Conservation (phyloP, 495 filamentous ascomycete species). For the Penicillium bialowiezense region DNA sequence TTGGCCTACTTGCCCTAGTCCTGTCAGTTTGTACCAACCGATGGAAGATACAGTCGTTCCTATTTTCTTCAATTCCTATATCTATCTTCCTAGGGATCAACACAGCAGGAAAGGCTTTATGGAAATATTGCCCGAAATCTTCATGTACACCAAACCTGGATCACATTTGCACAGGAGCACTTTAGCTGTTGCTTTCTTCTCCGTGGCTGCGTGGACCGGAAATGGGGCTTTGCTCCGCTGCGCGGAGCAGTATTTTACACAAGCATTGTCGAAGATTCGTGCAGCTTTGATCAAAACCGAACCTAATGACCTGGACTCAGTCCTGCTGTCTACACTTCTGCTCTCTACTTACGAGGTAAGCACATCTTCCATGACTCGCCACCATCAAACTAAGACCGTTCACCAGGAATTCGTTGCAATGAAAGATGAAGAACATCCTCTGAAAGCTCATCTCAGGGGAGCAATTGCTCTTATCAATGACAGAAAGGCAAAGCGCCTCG, state of each 20-base stretch:
- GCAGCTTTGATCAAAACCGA: conserved; percentile 49
- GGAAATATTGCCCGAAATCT: conserved; percentile 55
- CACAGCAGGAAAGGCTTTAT: conserved; percentile 30
- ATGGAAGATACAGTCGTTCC: conserved; percentile 33
- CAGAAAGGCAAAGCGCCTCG: conserved; percentile 10
- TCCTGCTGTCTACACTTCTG: conserved; percentile 60
- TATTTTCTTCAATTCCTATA: conserved; percentile 35
- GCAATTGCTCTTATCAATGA: conserved; percentile 36
- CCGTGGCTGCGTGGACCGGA: conserved; percentile 41
- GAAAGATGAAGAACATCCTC: conserved; percentile 20
- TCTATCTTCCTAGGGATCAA: conserved; percentile 30
- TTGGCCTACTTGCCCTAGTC: conserved; percentile 4
- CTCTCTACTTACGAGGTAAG: conserved; percentile 64
- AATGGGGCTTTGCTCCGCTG: conserved; percentile 37
- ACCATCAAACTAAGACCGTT: not conserved
- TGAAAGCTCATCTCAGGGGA: conserved; percentile 31
- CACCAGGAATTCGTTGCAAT: conserved; percentile 30
- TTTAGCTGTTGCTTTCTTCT: conserved; percentile 58
- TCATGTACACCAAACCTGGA: conserved; percentile 43
- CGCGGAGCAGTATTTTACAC: conserved; percentile 35
- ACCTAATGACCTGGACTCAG: conserved; percentile 48
- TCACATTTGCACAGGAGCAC: conserved; percentile 55
- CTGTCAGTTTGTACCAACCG: conserved; percentile 18
- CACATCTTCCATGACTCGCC: not conserved
- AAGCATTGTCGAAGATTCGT: conserved; percentile 53